phyloP scores from a whole-genome alignment of 345 rosid species.

The Gossypium longicalyx region DNA sequence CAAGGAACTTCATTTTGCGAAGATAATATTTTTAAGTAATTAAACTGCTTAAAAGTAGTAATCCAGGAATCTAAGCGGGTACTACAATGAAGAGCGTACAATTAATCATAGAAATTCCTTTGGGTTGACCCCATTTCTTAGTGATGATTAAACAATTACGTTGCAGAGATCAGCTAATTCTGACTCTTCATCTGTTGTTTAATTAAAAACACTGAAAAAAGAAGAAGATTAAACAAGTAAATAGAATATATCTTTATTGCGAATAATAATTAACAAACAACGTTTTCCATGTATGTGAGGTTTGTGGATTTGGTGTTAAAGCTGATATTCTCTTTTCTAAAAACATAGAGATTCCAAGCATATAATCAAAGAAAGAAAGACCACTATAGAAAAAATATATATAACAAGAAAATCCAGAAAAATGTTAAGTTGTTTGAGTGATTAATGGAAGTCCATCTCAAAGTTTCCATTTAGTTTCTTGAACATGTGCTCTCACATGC shows the following conservation, averaged over 20 bases:
- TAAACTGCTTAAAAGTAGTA: neutral
- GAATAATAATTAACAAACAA: neutral
- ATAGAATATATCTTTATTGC: neutral
- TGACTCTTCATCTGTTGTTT: neutral
- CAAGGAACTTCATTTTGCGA: neutral
- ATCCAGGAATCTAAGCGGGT: neutral
- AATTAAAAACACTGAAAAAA: neutral
- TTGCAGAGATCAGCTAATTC: neutral
- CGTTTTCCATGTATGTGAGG: neutral
- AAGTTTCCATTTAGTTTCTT: neutral
- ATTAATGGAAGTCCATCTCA: slow-evolving; percentile 6
- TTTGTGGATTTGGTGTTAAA: neutral
- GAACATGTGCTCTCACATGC: slow-evolving; percentile 25
- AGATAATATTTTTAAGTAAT: neutral
- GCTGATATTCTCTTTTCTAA: neutral
- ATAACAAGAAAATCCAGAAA: neutral
- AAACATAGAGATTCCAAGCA: neutral
- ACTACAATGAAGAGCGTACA: neutral
- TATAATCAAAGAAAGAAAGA: neutral
- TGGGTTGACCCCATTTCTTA: neutral
- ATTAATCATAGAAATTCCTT: neutral
- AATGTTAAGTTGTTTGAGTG: neutral
- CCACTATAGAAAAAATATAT: neutral
- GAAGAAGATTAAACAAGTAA: neutral
- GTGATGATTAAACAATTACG: neutral